phyloP scores from a whole-genome alignment of 768 basidiomycete species.

The Amanita molliuscula region DNA sequence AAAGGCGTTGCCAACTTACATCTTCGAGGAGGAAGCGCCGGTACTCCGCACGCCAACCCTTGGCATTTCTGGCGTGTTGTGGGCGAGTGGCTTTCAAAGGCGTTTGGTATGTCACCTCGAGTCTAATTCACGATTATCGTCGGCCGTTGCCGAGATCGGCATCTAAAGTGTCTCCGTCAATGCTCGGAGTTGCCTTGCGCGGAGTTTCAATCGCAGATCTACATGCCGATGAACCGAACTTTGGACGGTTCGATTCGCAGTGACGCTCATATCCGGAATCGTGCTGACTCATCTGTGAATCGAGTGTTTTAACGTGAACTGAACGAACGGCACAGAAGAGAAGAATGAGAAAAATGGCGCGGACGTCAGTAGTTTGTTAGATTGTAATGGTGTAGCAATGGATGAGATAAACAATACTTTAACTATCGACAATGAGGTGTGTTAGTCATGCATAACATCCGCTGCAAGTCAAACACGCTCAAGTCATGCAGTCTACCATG shows the following conservation, averaged over 20 bases:
- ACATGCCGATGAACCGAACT: background rate
- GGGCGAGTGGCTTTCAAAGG: constrained; percentile 6
- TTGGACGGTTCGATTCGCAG: background rate
- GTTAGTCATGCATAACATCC: background rate
- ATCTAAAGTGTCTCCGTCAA: background rate
- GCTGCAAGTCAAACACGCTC: constrained; percentile 1
- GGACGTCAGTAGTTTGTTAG: background rate
- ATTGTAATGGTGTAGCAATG: no score
- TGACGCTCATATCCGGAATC: background rate
- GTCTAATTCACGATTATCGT: constrained; percentile 6
- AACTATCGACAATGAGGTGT: constrained; percentile 12
- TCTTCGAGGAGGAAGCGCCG: background rate
- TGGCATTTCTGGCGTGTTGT: constrained; percentile 6
- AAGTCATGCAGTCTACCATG: constrained; percentile 4
- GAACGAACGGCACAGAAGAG: background rate
- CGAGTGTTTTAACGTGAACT: background rate
- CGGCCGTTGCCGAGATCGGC: constrained; percentile 7
- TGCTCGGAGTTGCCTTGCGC: background rate
- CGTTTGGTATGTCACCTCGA: constrained; percentile 3
- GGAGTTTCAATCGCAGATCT: constrained; percentile 5
- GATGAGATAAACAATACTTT: background rate
- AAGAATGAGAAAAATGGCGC: background rate
- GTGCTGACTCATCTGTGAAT: background rate
- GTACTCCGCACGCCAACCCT: background rate
- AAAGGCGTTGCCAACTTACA: background rate